Base-by-base conservation (phyloP, 1,284 basidiomycete genomes). In the Exobasidium rhododendri region DNA sequence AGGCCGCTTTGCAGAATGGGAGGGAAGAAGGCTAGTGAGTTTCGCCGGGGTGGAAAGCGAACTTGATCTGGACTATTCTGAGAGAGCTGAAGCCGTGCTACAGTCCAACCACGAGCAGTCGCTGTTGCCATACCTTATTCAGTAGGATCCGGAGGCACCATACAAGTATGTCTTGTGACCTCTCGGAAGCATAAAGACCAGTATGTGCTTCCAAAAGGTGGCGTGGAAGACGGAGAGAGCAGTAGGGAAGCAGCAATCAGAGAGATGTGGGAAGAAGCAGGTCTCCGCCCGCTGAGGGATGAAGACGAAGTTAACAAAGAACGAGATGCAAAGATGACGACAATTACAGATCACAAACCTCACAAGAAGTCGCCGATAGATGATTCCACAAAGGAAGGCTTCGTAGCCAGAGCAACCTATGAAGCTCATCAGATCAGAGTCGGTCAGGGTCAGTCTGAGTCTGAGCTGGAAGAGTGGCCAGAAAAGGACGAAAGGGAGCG, bases 221-320 rank as follows among this genome's bases (percentile, higher is more conserved):
- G 76, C 2, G 61, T 77, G n/a, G 74, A 77, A 43, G 10, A 50
- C 13, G 71, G 70, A 35, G 76, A 77, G 59, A 65, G n/a, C 13
- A 17, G 64, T 3, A 62, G 67, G 7, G 57, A 65, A 50, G 72
- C 75, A 13, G 76, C 76, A 1, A 32, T 63, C 3, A 58, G 76
- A 24, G 76, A 78, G 61, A 51, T 77, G 4, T 73, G 69, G 68
- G 76, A 78, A 58, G 76, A 78, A 65, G 70, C 66, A 69, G 57
- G 49, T 56, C 49, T 46, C 44, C 54, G 35, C 7, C 35, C 35
- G 17, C 10, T 40, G 3, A 47, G 53, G 51, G 17, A n/a, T 7
- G 4, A 40, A 13, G 44, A n/a, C 4, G 26, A 29, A 1, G 3
- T 24, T 24, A 13, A 24, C 4, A 28, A 26, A 17, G 47, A 2